Evolutionary conservation across 371 early-diverging fungal genomes (phyloP).

Genomic region (Syncephalastrum monosporum): DNA sequence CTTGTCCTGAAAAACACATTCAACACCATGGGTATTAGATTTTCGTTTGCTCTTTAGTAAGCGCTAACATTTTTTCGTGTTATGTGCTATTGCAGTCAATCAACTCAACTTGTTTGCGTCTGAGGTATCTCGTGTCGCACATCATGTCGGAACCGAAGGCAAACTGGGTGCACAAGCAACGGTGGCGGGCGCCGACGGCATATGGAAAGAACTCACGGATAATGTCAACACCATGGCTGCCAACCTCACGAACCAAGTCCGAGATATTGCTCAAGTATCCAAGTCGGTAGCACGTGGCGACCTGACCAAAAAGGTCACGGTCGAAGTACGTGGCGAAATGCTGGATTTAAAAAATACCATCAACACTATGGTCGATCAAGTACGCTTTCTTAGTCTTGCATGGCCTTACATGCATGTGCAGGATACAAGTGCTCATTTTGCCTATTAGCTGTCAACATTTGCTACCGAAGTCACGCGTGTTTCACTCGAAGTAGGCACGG

Average conservation of each 20-base stretch:
- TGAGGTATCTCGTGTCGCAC: constrained; percentile 54
- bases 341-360: constrained; percentile 61
- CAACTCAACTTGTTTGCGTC: constrained; percentile 50
- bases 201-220: constrained; percentile 67
- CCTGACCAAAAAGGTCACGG: constrained; percentile 52
- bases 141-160: constrained; percentile 54
- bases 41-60: constrained; percentile 13
- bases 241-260: constrained; percentile 59
- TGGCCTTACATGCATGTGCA: background rate
- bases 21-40: constrained; percentile 61
- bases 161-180: constrained; percentile 48
- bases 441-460: constrained; percentile 48
- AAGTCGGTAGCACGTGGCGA: constrained; percentile 60
- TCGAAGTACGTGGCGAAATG: constrained; percentile 60
- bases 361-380: constrained; percentile 65
- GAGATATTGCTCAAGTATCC: constrained; percentile 60
- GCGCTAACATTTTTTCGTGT: too few relatives aligned
- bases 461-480: constrained; percentile 68
- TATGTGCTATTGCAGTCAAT: constrained; percentile 24
- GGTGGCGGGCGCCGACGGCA: constrained; percentile 57
- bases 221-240: constrained; percentile 62
- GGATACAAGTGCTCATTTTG: constrained; percentile 5
- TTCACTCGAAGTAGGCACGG: constrained; percentile 51
- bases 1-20: constrained; percentile 66
- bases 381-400: constrained; percentile 16